Evolutionary conservation across 495 filamentous ascomycete species (phyloP).

Genomic region (Aspergillus funiculosus): DNA sequence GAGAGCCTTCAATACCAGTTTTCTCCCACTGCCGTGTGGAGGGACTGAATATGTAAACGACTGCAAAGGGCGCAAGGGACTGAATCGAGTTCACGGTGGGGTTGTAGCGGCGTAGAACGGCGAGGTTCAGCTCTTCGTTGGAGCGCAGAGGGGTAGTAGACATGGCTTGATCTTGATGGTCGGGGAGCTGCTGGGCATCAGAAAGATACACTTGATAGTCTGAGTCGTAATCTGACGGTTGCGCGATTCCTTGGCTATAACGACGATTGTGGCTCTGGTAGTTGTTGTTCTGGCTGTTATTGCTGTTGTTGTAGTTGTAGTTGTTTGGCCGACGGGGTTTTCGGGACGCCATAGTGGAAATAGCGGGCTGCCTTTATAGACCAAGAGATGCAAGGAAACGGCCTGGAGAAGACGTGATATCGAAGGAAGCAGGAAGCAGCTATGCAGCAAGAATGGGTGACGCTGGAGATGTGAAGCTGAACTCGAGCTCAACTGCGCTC

Average conservation of each 20-base stretch:
- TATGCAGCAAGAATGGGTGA: not conserved
- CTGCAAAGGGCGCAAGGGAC: constrained; percentile 69
- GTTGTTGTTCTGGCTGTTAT: constrained; percentile 31
- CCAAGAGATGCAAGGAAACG: not conserved
- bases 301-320: constrained; percentile 30
- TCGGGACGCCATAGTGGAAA: constrained; percentile 28
- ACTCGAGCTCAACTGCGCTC: constrained; percentile 13
- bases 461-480: constrained; percentile 1
- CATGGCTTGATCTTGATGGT: constrained; percentile 23
- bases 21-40: constrained; percentile 67
- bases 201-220: constrained; percentile 39
- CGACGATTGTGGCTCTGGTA: constrained; percentile 32
- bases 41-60: constrained; percentile 69
- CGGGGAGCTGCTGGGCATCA: constrained; percentile 28
- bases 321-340: constrained; percentile 34
- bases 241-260: constrained; percentile 24
- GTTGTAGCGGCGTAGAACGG: constrained; percentile 69
- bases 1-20: constrained; percentile 65
- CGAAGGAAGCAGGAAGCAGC: too few species aligned
- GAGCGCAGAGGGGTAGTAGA: constrained; percentile 49
- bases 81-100: constrained; percentile 61
- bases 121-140: constrained; percentile 77
- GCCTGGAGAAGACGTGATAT: too few species aligned
- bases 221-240: constrained; percentile 64
- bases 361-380: not conserved